phyloP scores from a whole-genome alignment of 1,284 basidiomycete genomes.

The Leccinum variabile region DNA sequence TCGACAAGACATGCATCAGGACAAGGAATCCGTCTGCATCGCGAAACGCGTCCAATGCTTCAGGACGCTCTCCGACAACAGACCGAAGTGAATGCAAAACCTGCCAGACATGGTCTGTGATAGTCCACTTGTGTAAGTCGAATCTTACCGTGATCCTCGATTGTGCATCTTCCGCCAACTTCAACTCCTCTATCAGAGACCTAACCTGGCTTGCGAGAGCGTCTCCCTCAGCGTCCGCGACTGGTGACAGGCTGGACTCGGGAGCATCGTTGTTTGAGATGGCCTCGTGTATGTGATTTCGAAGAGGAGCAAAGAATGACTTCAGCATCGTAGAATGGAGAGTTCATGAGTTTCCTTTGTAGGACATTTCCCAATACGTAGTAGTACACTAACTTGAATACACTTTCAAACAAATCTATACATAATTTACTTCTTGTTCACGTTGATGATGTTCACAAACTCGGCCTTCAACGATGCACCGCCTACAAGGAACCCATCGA shows the following conservation, averaged over 20 bases:
- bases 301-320: conserved; percentile 33
- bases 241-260: not conserved
- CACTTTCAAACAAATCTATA: not conserved
- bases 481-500: conserved; percentile 99
- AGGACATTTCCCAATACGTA: not conserved
- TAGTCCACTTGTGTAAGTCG: not conserved
- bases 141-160: conserved; percentile 27
- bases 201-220: conserved; percentile 13
- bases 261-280: conserved; percentile 6
- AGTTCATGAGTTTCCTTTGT: not conserved
- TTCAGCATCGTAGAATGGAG: conserved; percentile 20
- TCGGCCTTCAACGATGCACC: conserved; percentile 98
- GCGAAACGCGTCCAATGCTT: conserved; percentile 72
- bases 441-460: conserved; percentile 91
- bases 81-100: conserved; percentile 60
- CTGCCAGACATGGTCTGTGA: conserved; percentile 37
- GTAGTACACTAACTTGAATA: no score
- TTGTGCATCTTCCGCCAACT: conserved; percentile 16
- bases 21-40: conserved; percentile 78
- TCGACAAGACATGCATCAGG: conserved; percentile 68
- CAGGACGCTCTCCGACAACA: conserved; percentile 56
- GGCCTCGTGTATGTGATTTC: conserved; percentile 13
- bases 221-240: not conserved
- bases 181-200: conserved; percentile 27
- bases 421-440: conserved; percentile 37